phyloP scores from a whole-genome alignment of 768 basidiomycete genomes.

The Panellus pusillus region DNA sequence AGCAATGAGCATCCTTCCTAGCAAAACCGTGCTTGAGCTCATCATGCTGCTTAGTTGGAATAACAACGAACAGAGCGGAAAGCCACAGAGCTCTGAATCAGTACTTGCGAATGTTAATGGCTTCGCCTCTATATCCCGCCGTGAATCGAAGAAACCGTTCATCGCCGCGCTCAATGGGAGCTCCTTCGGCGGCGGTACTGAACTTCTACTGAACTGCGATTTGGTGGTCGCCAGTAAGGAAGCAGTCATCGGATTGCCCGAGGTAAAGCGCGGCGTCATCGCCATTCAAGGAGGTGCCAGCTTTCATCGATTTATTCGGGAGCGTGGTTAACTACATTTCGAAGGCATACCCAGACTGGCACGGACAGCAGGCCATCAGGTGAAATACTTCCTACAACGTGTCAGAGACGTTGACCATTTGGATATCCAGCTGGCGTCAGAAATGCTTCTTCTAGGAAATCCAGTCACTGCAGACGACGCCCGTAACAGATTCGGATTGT shows the following conservation, averaged over 20 bases:
- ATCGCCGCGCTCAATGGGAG: conserved; percentile 83
- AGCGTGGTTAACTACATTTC: neutral
- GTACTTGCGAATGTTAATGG: conserved; percentile 48
- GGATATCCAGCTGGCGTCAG: conserved; percentile 60
- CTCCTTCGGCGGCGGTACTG: conserved; percentile 65
- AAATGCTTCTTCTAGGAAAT: conserved; percentile 73
- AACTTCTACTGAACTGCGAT: conserved; percentile 75
- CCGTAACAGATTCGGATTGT: conserved; percentile 74
- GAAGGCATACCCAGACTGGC: conserved; percentile 69
- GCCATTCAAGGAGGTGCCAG: conserved; percentile 65
- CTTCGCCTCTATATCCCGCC: conserved; percentile 73
- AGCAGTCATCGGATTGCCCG: conserved; percentile 72
- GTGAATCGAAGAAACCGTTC: conserved; percentile 67
- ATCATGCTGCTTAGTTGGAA: conserved; percentile 53
- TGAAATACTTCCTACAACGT: conserved; percentile 28
- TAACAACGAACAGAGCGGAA: conserved; percentile 45
- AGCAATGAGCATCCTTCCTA: conserved; percentile 44
- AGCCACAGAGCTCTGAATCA: conserved; percentile 43
- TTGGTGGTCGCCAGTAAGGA: conserved; percentile 67
- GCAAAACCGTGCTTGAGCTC: neutral
- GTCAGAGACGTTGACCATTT: conserved; percentile 10
- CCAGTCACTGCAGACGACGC: conserved; percentile 69
- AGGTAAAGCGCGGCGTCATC: conserved; percentile 76
- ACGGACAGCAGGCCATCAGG: conserved; percentile 73
- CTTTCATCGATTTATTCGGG: neutral